Base-by-base conservation (phyloP, 805 yeast species). In the Hanseniaspora occidentalis region DNA sequence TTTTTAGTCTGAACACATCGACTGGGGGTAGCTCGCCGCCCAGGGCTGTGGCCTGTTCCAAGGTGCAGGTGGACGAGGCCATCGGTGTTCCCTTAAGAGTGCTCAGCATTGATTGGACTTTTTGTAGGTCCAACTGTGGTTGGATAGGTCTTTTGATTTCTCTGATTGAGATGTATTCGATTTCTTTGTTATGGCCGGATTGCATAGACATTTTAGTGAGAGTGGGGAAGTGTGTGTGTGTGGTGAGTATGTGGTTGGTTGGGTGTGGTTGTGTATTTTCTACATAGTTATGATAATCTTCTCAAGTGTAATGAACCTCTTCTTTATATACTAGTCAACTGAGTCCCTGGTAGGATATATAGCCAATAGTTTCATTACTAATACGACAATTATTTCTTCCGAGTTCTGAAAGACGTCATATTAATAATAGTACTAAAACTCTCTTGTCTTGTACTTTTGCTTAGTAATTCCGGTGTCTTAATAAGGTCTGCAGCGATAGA, bases 101-200 rank as follows among this genome's bases (percentile, higher is more conserved):
- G 1, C 82, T 71, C 0, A 71, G 78, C 95, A 84, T 84, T 5
- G 89, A 71, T 37, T 76, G 80, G 34, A 84, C 84, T 57, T 84
- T 84, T 36, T 68, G 66, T 45, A 70, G 58, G 51, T 84, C 94
- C 22, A 85, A 63, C 1, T 82, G 94, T 0, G 95, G 95, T 20
- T 86, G 80, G 23, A 84, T 84, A 8, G 95, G 95, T 45, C 95
- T 66, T 38, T 73, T 67, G 47, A 85, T 85, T 45, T 76, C 70
- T 3, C 66, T 58, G 17, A 84, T 61, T 2, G 94, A 94, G 8
- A 84, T 65, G 40, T 70, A 74, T 10, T 73, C 69, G 9, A 72
- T 65, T 43, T 69, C 72, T 23, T 59, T 59, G 7, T 79, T 53
- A 31, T 65, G 62, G 6, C 75, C 64, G 7, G 88, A 69, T 62